A percentile compares a stretch with the other conserved stretches of the same genome.
Conservation (phyloP, 805 yeast genomes). For the Hanseniaspora taiwanica region DNA sequence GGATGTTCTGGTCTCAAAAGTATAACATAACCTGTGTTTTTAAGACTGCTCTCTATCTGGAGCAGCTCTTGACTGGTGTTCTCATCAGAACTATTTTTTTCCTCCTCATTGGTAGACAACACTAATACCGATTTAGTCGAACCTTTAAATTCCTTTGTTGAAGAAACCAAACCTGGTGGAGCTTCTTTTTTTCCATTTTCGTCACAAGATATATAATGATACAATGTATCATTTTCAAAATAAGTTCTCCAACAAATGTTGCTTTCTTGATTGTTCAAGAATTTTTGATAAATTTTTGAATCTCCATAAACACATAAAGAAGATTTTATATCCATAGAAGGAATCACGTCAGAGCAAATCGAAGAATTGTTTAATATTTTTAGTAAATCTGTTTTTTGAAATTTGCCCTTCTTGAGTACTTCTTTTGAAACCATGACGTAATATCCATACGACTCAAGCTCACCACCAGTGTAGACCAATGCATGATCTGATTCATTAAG, state of each 20-base stretch:
- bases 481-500: constrained; percentile 59
- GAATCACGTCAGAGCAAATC: constrained; percentile 37
- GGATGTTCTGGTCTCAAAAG: constrained; percentile 74
- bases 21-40: constrained; percentile 45
- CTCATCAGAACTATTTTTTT: constrained; percentile 13
- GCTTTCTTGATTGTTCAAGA: neutral
- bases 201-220: constrained; percentile 6
- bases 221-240: constrained; percentile 1
- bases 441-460: constrained; percentile 52
- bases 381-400: constrained; percentile 29
- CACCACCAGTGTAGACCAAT: constrained; percentile 54
- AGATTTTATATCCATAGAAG: constrained; percentile 19
- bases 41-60: constrained; percentile 9
- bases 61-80: constrained; percentile 9
- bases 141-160: no score
- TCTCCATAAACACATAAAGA: constrained; percentile 15
- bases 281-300: constrained; percentile 3
- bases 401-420: constrained; percentile 18
- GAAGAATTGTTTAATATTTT: constrained; percentile 33
- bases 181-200: constrained; percentile 15
- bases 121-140: no score
- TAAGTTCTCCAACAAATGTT: neutral
- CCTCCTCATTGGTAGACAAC: constrained; percentile 18
- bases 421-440: constrained; percentile 63
- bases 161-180: no score